These are phyloP conservation scores for Corrigiola litoralis DNA, from an alignment of 179 eudicot species.

Conservation along the genomic window DNA sequence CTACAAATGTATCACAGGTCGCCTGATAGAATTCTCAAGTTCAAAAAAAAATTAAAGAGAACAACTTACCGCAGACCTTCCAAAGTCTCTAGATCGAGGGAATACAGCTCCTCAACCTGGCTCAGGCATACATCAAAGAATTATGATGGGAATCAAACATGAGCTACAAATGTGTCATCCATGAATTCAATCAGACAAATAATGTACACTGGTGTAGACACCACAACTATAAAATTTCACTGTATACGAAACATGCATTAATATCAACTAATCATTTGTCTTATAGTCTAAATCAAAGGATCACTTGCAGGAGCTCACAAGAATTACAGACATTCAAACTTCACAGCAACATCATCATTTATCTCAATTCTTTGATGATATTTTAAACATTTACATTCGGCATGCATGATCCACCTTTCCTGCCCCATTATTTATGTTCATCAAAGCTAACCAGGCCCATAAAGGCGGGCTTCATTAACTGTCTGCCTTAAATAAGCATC, in stretches of 20 bases:
- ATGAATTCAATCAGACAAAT: not conserved
- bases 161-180: not conserved
- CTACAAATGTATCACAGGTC: conserved; percentile 7
- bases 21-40: not conserved
- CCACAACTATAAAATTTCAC: not conserved
- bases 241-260: not conserved
- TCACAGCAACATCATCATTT: too few species aligned
- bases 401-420: too few species aligned
- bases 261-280: not conserved
- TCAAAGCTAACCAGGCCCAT: too few species aligned
- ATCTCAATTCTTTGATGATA: too few species aligned
- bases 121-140: conserved; percentile 21
- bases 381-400: too few species aligned
- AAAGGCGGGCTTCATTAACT: too few species aligned
- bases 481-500: too few species aligned
- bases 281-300: not conserved
- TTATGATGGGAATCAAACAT: not conserved
- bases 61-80: conserved; percentile 61
- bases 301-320: not conserved
- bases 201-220: not conserved
- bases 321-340: too few species aligned
- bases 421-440: too few species aligned
- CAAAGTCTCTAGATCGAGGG: conserved; percentile 86
- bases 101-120: conserved; percentile 98
- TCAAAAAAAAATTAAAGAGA: conserved; percentile 1